Percentiles rank a stretch among this genome's conserved stretches.
phyloP scores from a whole-genome alignment of 129 eudicot species.

The Solidago caesia region DNA sequence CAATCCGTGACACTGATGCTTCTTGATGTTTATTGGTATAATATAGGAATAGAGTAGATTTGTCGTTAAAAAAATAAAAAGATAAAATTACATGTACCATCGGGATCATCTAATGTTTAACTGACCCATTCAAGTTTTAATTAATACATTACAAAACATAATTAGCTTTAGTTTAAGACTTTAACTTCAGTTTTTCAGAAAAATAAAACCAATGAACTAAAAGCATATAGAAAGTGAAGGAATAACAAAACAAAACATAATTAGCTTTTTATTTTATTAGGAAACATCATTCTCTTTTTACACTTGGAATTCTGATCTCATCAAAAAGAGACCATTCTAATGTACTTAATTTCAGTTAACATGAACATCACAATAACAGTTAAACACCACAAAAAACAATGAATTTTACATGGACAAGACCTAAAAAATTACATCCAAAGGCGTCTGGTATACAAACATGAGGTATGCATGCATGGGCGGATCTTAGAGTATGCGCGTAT shows the following conservation, averaged over 20 bases:
- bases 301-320: slow-evolving; percentile 30
- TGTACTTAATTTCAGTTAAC: background rate
- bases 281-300: slow-evolving; percentile 19
- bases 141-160: background rate
- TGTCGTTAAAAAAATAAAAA: too few relatives aligned
- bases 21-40: too few relatives aligned
- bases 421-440: slow-evolving; percentile 8
- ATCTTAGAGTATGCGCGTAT: background rate
- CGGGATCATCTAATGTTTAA: too few relatives aligned
- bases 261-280: slow-evolving; percentile 21
- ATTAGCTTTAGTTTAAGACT: background rate
- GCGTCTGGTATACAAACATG: background rate
- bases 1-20: too few relatives aligned
- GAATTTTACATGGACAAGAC: slow-evolving; percentile 23
- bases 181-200: too few relatives aligned
- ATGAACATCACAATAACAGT: slow-evolving; percentile 15
- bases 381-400: slow-evolving; percentile 20
- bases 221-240: too few relatives aligned
- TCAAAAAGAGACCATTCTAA: slow-evolving; percentile 18
- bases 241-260: slow-evolving; percentile 14
- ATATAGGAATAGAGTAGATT: too few relatives aligned
- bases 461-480: background rate
- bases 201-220: background rate
- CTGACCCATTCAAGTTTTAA: background rate
- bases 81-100: too few relatives aligned